Percentiles rank a stretch among this genome's conserved stretches.
phyloP scores from a whole-genome alignment of 1,284 basidiomycete genomes.

The Cerioporus squamosus region DNA sequence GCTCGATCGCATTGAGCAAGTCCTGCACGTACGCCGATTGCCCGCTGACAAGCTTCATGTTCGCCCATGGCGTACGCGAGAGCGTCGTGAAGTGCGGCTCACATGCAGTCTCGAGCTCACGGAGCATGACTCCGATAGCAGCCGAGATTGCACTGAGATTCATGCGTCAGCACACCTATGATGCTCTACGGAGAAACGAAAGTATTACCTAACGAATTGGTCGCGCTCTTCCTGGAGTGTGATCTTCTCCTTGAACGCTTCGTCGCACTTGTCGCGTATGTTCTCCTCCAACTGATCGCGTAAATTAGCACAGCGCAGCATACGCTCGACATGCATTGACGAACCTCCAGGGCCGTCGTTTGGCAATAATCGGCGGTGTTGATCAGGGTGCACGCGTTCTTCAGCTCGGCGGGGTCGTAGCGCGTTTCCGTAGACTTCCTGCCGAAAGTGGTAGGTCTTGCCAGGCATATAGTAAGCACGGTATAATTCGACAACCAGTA shows the following conservation, averaged over 20 bases:
- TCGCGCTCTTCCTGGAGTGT: conserved; percentile 88
- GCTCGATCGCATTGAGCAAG: conserved; percentile 66
- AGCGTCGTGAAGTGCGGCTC: conserved; percentile 80
- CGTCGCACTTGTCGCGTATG: conserved; percentile 81
- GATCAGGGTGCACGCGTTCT: conserved; percentile 84
- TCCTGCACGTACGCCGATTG: conserved; percentile 83
- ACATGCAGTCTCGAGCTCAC: conserved; percentile 81
- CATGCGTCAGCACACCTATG: background rate
- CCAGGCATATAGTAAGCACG: background rate
- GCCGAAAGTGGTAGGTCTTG: conserved; percentile 40
- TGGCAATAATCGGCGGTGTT: conserved; percentile 99
- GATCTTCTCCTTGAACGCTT: conserved; percentile 78
- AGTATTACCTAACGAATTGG: conserved; percentile 77
- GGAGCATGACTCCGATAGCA: conserved; percentile 77
- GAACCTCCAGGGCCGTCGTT: conserved; percentile 84
- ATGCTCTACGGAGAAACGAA: background rate
- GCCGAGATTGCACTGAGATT: conserved; percentile 74
- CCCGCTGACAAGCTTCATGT: conserved; percentile 82
- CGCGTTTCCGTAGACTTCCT: conserved; percentile 79
- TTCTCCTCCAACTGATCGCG: conserved; percentile 85
- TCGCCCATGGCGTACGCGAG: conserved; percentile 78
- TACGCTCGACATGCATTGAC: background rate
- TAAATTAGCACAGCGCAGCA: background rate
- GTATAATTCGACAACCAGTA: background rate
- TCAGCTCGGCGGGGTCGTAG: conserved; percentile 75